Conservation (phyloP, 2,329 filamentous ascomycete species). For the Microdochium trichocladiopsis region DNA sequence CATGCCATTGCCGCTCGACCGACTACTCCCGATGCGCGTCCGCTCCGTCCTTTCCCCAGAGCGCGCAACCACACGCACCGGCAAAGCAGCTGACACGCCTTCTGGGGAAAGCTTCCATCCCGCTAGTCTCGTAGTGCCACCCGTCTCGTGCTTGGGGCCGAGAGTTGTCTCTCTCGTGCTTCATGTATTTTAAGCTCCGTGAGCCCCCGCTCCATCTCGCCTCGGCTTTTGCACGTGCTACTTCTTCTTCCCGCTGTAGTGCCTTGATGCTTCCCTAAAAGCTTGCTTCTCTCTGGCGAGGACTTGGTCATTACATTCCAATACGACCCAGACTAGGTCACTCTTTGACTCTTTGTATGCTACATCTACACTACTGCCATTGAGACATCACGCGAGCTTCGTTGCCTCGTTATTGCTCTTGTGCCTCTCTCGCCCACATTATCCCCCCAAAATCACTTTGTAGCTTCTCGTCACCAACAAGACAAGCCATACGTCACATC, state of each 20-base stretch:
- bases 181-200: neutral
- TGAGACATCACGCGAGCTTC: neutral
- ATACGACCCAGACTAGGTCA: neutral
- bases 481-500: neutral
- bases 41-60: neutral
- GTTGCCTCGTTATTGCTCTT: neutral
- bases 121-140: neutral
- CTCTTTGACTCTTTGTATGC: neutral
- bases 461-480: neutral
- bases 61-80: neutral
- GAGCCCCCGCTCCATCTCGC: neutral
- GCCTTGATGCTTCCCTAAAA: too few relatives aligned
- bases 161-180: too few relatives aligned
- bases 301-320: neutral
- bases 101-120: neutral
- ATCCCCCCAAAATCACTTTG: neutral
- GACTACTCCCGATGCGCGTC: conserved; percentile 17
- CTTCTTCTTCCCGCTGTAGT: neutral
- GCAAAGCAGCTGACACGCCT: neutral
- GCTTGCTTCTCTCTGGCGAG: neutral
- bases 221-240: neutral
- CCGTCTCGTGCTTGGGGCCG: neutral
- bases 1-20: conserved; percentile 25
- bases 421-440: conserved; percentile 1
- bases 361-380: neutral